Conservation (phyloP, 306 rosid genomes). For the Vigna mungo region DNA sequence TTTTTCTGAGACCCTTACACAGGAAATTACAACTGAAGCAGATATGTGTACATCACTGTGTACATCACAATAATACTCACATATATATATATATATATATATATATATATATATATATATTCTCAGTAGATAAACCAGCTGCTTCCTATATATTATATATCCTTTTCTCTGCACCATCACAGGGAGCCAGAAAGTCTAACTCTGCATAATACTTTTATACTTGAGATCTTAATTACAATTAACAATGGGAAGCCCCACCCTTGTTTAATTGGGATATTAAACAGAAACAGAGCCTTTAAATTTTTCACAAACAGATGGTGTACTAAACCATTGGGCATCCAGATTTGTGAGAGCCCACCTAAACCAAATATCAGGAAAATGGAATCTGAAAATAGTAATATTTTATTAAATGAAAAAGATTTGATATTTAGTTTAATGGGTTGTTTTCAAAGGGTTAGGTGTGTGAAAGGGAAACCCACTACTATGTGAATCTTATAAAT, state of each 20-base stretch:
- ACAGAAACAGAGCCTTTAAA: conserved; percentile 22
- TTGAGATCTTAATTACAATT: conserved; percentile 23
- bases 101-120: neutral
- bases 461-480: conserved; percentile 93
- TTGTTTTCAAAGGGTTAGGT: conserved; percentile 75
- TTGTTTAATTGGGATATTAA: conserved; percentile 35
- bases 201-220: conserved; percentile 41
- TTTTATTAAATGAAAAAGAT: conserved; percentile 42
- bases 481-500: conserved; percentile 53
- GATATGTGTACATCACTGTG: no score
- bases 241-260: no score
- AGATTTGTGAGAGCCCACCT: conserved; percentile 70
- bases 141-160: conserved; percentile 24
- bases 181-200: conserved; percentile 34
- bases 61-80: no score
- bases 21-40: conserved; percentile 21
- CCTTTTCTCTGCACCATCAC: conserved; percentile 45
- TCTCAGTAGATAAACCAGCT: conserved; percentile 12
- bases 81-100: no score
- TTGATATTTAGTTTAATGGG: conserved; percentile 53
- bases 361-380: conserved; percentile 46
- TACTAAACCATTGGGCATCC: conserved; percentile 63
- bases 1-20: no score
- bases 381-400: conserved; percentile 54
- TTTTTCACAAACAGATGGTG: conserved; percentile 47